These are phyloP conservation scores for Sclerospora graminicola DNA, from an alignment of 352 stramenopile genomes.

Conservation along the genomic window DNA sequence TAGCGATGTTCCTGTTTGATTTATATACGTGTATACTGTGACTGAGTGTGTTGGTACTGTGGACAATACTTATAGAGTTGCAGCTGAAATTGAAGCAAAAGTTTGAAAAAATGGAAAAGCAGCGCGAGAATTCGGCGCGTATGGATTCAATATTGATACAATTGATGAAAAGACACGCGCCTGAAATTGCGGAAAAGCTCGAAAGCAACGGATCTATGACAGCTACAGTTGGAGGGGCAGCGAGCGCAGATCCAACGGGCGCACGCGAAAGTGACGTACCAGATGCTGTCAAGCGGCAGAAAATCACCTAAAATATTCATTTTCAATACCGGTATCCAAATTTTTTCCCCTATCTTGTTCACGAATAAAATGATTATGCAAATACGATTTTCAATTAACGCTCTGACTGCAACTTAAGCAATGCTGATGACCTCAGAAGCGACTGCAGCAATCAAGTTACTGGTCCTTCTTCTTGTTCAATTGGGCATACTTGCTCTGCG, in stretches of 20 bases:
- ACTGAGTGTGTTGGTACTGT: too few species aligned
- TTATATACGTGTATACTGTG: too few species aligned
- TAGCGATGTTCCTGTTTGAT: background rate
- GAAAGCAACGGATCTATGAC: conserved; percentile 26
- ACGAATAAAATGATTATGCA: too few species aligned
- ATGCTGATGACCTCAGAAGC: background rate
- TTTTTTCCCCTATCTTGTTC: too few species aligned
- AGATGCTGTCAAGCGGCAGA: conserved; percentile 53
- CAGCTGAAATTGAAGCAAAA: conserved; percentile 84
- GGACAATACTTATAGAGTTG: conserved; percentile 64
- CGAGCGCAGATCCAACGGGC: background rate
- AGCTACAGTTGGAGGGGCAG: conserved; percentile 1
- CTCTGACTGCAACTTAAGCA: background rate
- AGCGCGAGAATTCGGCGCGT: conserved; percentile 72
- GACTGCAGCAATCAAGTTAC: conserved; percentile 1
- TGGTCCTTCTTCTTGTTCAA: conserved; percentile 33
- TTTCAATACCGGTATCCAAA: too few species aligned
- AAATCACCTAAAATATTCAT: conserved; percentile 25
- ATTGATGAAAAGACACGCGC: conserved; percentile 81
- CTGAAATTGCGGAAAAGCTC: conserved; percentile 72
- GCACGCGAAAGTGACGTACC: conserved; percentile 13
- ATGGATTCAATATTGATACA: conserved; percentile 78
- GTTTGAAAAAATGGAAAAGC: conserved; percentile 81
- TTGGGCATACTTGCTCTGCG: conserved; percentile 11
- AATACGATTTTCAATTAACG: too few species aligned